Conservation (phyloP, 441 rosid species). For the Metrosideros polymorpha region DNA sequence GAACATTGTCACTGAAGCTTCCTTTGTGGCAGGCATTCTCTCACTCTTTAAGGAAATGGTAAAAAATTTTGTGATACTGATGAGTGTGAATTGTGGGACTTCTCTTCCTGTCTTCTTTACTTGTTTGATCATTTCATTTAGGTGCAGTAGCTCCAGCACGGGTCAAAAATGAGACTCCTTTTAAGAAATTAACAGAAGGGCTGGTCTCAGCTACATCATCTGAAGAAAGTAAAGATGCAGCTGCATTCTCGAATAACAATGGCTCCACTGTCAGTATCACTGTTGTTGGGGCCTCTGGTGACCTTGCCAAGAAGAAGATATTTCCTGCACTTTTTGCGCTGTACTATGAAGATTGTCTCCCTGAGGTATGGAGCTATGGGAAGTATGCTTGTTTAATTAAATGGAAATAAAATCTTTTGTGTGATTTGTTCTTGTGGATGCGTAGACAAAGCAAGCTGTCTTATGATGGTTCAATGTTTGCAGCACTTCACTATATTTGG, state of each 20-base stretch:
- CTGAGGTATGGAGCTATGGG: slow-evolving; percentile 37
- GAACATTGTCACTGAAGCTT: background rate
- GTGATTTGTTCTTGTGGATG: background rate
- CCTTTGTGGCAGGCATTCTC: background rate
- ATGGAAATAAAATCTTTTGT: background rate
- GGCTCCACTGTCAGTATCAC: slow-evolving; percentile 74
- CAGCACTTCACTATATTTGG: slow-evolving; percentile 89
- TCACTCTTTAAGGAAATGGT: background rate
- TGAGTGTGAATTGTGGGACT: background rate
- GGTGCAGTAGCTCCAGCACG: slow-evolving; percentile 56
- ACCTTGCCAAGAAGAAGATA: slow-evolving; percentile 92
- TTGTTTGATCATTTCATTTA: slow-evolving; percentile 9
- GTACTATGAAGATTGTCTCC: slow-evolving; percentile 89
- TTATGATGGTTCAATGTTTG: slow-evolving; percentile 10
- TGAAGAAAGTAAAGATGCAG: slow-evolving; percentile 25
- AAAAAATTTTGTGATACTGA: background rate
- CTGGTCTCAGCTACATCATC: slow-evolving; percentile 26
- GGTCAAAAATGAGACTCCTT: slow-evolving; percentile 22
- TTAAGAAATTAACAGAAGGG: slow-evolving; percentile 37
- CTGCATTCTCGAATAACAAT: slow-evolving; percentile 17
- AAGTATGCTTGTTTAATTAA: background rate
- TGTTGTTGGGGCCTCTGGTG: slow-evolving; percentile 97
- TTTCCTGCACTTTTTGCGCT: slow-evolving; percentile 97
- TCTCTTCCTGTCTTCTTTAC: background rate
- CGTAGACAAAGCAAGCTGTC: background rate